Evolutionary conservation across 1,284 basidiomycete genomes (phyloP), one percentile per base, ranked within the genome.

Genomic region (Bondarzewia mesenterica): DNA sequence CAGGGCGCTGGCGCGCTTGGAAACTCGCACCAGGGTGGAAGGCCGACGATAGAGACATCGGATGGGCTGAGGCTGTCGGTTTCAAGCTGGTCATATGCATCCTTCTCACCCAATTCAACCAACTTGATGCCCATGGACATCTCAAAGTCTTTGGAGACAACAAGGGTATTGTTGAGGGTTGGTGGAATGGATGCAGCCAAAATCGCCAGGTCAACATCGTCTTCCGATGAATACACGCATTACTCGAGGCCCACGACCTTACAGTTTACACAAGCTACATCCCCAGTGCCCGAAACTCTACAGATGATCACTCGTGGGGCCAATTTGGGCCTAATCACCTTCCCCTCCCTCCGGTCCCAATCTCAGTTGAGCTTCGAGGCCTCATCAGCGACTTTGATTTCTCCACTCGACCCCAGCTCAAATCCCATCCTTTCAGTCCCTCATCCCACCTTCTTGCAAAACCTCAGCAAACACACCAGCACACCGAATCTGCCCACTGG

Each of bases 231-330:
- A n/a, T 68, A 1, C 54, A 52, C 4, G 2, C 40, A 0, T 0
- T 49, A 27, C 43, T 59, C 14, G 49, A 45, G 2, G 15, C 32
- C 4, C 2, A 4, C 0, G 0, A 43, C 0, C 32, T 21, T 25
- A 12, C 14, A 1, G 61, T 71, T 35, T 38, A 62, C 7, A 58
- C 60, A 14, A 63, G 63, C 1, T 67, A 67, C 47, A 52, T 65
- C 41, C 25, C 46, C 12, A 63, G 59, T 32, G 53, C 50, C 0
- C 2, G 16, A 6, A 74, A 74, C 55, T 71, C 70, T 6, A 67
- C 73, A 1, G 68, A 75, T 37, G 40, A 6, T 0, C 69, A 70
- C 0, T 77, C 69, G 0, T 25, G 65, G 8, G 68, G 72, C 0
- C 42, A 59, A 5, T 70, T 63, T 44, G 56, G 55, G 2, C 38